Conservation (phyloP, 2,329 filamentous ascomycete genomes). For the Alternaria triticimaculans region DNA sequence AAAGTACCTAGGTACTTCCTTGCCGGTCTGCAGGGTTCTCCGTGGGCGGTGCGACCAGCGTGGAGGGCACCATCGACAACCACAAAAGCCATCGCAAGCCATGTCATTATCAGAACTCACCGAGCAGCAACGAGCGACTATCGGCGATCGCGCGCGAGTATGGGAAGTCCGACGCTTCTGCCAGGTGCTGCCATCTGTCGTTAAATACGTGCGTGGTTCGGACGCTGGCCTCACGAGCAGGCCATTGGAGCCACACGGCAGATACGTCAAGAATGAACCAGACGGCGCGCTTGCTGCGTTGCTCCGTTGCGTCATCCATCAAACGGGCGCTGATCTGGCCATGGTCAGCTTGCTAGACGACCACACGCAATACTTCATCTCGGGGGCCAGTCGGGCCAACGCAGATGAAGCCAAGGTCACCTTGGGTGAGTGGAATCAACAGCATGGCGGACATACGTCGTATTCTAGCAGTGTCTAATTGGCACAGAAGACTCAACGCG, state of each 20-base stretch:
- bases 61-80: not conserved
- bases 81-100: not conserved
- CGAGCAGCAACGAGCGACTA: slow-evolving; percentile 9
- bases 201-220: slow-evolving; percentile 3
- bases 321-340: slow-evolving; percentile 6
- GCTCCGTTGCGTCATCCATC: slow-evolving; percentile 9
- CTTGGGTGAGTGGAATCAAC: slow-evolving; percentile 1
- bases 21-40: not conserved
- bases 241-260: not conserved
- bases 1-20: not conserved
- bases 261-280: not conserved
- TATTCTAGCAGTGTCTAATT: not conserved
- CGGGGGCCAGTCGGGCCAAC: slow-evolving; percentile 8
- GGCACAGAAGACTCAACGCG: slow-evolving; percentile 4
- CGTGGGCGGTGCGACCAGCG: not conserved
- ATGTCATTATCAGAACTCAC: slow-evolving; percentile 10
- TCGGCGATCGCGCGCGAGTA: slow-evolving; percentile 8
- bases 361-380: slow-evolving; percentile 13
- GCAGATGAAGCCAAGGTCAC: slow-evolving; percentile 6
- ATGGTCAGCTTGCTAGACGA: slow-evolving; percentile 14
- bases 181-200: slow-evolving; percentile 9
- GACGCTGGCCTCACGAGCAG: not conserved
- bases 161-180: slow-evolving; percentile 14
- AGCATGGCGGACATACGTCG: not conserved
- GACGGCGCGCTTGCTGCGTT: slow-evolving; percentile 12